Base-by-base conservation (phyloP, 1,284 basidiomycete genomes). In the Moniliella sp. region DNA sequence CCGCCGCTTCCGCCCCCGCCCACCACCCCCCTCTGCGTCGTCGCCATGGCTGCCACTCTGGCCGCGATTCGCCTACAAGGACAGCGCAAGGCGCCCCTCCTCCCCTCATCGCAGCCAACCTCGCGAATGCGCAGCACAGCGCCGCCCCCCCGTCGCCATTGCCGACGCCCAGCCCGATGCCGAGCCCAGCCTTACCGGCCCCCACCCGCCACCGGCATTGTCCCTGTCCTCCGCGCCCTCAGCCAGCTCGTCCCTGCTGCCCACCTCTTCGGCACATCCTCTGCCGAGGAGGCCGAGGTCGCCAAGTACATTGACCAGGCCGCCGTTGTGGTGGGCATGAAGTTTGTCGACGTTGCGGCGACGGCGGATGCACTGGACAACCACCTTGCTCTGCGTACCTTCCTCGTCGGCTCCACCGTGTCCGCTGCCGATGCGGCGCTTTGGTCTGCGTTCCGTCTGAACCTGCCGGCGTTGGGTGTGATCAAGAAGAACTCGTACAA, bases 401-500 rank as follows among this genome's bases (percentile, higher is more conserved):
- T 46, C 34, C 40, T n/a, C 18, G 46, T 52, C 9, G 53, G 55
- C 14, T 44, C 50, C 30, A 28, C 26, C 9, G 25, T 56, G 32
- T 56, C 57, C 15, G 53, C 48, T 15, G 57, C 55, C n/a, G 57
- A 59, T 35, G 36, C 53, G 10, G 46, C 52, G 16, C 39, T 59
- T 28, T 59, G 53, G 52, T 44, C 46, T 18, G 53, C 45, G 19
- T 45, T 59, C 28, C 45, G 50, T 18, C 34, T 50, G 17, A 46
- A 40, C 34, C 40, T 43, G 25, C 45, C 48, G 21, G 43, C 49
- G 27, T 45, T 56, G n/a, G 54, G 55, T 25, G 43, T 59, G 27
- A 40, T 55, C 34, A 54, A 51, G 40, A 51, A 56, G 42, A 47
- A 50, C 23, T 38, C 45, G 17, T 81, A 91, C 48, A 66, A 68